Percentiles rank a stretch among this genome's conserved stretches.
These are phyloP conservation scores for Ustilago loliicola DNA, from an alignment of 1,284 basidiomycete genomes.

Conservation along the genomic window DNA sequence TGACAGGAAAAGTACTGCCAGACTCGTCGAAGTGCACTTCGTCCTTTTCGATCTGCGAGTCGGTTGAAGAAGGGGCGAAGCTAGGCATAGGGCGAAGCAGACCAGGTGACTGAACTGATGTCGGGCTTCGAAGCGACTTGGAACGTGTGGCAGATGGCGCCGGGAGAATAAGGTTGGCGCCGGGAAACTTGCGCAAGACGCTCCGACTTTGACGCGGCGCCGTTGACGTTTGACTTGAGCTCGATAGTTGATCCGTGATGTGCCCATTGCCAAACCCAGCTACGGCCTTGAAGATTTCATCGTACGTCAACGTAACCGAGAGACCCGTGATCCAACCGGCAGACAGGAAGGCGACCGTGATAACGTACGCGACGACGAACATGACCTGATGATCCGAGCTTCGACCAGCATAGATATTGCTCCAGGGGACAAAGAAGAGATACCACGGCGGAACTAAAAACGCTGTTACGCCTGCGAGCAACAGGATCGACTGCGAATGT, in stretches of 20 bases:
- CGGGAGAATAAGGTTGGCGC: constrained; percentile 1
- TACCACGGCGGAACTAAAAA: constrained; percentile 12
- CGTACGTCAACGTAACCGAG: constrained; percentile 20
- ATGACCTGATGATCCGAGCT: constrained; percentile 13
- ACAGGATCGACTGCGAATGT: constrained; percentile 5
- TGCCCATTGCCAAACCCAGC: constrained; percentile 8
- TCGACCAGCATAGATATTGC: background rate
- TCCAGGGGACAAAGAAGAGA: constrained; percentile 18
- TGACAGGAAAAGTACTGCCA: background rate
- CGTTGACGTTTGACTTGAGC: background rate
- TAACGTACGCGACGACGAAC: constrained; percentile 22
- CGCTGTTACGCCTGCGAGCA: background rate
- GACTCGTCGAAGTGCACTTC: background rate
- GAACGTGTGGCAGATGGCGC: background rate
- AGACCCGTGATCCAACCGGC: constrained; percentile 12
- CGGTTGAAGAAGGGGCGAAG: constrained; percentile 8
- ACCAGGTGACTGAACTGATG: background rate
- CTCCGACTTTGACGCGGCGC: background rate
- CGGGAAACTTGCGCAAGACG: background rate
- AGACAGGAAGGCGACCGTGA: constrained; percentile 10
- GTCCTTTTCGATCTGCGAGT: background rate
- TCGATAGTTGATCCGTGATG: background rate
- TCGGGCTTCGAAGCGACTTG: constrained; percentile 3
- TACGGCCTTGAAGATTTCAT: constrained; percentile 23
- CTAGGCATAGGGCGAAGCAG: constrained; percentile 11